Conservation (phyloP, 2,329 filamentous ascomycete genomes). For the Thielaviopsis populi region DNA sequence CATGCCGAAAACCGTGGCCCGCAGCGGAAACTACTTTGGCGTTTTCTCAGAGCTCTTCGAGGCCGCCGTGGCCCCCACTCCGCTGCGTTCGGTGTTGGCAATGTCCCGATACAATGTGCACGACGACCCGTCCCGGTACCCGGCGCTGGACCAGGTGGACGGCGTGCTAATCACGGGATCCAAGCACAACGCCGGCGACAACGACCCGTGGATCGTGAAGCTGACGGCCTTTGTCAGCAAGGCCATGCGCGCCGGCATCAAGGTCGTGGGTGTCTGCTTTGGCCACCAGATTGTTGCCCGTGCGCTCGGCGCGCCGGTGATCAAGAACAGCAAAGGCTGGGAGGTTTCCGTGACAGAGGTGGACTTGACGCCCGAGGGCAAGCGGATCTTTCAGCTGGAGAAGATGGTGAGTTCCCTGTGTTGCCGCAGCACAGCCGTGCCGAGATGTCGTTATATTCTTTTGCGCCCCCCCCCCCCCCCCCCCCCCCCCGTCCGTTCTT, state of each 20-base stretch:
- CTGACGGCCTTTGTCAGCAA: constrained; percentile 52
- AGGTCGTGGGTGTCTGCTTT: constrained; percentile 70
- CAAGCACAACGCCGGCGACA: constrained; percentile 59
- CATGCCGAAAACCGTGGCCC: constrained; percentile 43
- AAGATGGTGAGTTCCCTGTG: constrained; percentile 31
- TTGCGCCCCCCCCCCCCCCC: too few species aligned
- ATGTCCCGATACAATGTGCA: constrained; percentile 56
- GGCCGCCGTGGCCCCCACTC: constrained; percentile 31
- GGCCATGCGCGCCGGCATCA: constrained; percentile 46
- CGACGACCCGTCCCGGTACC: constrained; percentile 43
- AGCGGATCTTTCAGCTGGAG: constrained; percentile 54
- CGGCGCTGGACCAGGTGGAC: constrained; percentile 58
- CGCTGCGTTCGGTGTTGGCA: constrained; percentile 34
- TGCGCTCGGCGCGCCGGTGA: constrained; percentile 53
- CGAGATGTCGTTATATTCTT: not conserved
- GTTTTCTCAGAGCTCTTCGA: constrained; percentile 49
- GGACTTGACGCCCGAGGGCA: constrained; percentile 52
- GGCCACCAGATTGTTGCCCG: constrained; percentile 74
- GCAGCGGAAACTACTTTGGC: constrained; percentile 58
- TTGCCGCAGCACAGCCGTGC: not conserved
- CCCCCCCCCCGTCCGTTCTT: too few species aligned
- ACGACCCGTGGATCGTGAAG: constrained; percentile 59
- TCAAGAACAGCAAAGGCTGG: constrained; percentile 55
- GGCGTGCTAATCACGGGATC: constrained; percentile 67
- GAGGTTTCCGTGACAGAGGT: constrained; percentile 63